Conservation (phyloP, 805 yeast species). For the Candida cerambycidarum region DNA sequence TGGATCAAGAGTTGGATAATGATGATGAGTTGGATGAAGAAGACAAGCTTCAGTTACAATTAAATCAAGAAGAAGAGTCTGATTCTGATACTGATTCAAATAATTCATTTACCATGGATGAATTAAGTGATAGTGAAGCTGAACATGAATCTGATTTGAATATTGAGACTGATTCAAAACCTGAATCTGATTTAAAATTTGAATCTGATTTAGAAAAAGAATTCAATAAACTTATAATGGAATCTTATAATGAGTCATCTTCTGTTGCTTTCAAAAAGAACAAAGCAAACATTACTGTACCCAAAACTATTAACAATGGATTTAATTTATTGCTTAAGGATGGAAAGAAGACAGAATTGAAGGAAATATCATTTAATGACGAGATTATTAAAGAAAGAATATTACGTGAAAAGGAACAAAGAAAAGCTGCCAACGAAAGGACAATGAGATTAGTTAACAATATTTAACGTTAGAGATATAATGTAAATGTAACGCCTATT, state of each 20-base stretch:
- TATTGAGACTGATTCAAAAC: no score
- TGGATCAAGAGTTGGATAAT: constrained; percentile 4
- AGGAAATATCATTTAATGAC: constrained; percentile 25
- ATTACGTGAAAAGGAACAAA: constrained; percentile 48
- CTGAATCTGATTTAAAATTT: constrained; percentile 33
- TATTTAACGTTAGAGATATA: constrained; percentile 26
- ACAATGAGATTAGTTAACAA: constrained; percentile 56
- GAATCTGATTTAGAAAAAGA: constrained; percentile 57
- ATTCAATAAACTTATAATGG: constrained; percentile 51
- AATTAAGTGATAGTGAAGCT: constrained; percentile 16
- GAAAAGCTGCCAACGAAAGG: constrained; percentile 53
- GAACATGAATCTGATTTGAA: constrained; percentile 8
- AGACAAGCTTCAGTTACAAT: constrained; percentile 19
- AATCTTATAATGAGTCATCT: constrained; percentile 37
- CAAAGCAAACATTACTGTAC: background rate
- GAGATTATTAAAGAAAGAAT: constrained; percentile 55
- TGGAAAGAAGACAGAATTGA: constrained; percentile 8
- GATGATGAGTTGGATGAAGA: constrained; percentile 19
- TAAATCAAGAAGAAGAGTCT: constrained; percentile 18
- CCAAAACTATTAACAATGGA: constrained; percentile 2
- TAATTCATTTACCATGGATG: constrained; percentile 10
- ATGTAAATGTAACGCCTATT: background rate
- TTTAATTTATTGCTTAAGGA: constrained; percentile 11
- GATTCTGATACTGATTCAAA: constrained; percentile 17
- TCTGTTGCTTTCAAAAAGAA: background rate